Base-by-base conservation (phyloP, 179 eudicot genomes). In the Actinidia chinensis region DNA sequence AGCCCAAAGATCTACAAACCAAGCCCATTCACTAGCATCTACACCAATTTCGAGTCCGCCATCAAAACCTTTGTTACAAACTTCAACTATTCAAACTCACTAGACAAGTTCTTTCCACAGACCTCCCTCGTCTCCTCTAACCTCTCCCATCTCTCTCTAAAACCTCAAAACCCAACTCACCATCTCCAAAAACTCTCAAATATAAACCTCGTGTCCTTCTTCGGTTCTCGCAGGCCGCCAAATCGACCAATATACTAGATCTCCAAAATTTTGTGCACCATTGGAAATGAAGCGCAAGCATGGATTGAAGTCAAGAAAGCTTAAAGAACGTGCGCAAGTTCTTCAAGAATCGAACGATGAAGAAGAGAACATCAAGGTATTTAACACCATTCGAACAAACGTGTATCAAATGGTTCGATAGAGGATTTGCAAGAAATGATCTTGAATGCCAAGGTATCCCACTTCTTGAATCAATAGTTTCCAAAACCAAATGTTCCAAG, bases 271-370 rank as follows among this genome's bases (percentile, higher is more conserved):
- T 91, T 91, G n/a, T 60, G 83, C 73, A n/a, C 84, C 9, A 86
- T 92, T 33, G 90, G 90, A 83, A 79, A 84, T 0, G 90, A 92
- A 75, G 71, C 88, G 22, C 91, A 84, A 76, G 85, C 90, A 0
- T 89, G 91, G 93, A 88, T 90, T 42, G 95, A 92, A n/a, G n/a
- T 68, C 91, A 86, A 9, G 91, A 92, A 74, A 78, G 50, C n/a
- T 92, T 6, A 85, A 82, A 33, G 80, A 79, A 0, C 86, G 92
- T 6, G 78, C 85, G 1, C 80, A 78, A 2, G 78, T 73, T 43
- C 68, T 86, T 28, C 58, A 40, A 14, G 42, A 64, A n/a, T 43
- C 28, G 0, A 42, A 6, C 13, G 83, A 84, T 0, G 90, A 89
- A 18, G 77, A 81, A 4, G 70, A 70, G 51, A 23, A 70, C 60